Conservation (phyloP, 2,329 filamentous ascomycete species). For the Fusarium illudens region DNA sequence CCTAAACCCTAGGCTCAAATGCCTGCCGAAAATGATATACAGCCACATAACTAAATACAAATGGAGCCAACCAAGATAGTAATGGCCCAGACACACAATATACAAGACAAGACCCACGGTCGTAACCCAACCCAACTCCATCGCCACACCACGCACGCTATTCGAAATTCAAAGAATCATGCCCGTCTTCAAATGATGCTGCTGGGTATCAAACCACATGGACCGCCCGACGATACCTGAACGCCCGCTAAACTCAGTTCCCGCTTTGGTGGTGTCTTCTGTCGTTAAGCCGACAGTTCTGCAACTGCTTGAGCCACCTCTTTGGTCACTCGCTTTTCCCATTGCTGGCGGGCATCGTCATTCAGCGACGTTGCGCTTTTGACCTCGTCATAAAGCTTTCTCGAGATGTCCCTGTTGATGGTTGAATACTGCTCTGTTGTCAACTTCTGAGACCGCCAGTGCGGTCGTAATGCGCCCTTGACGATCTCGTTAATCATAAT, state of each 20-base stretch:
- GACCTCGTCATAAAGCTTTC: slow-evolving; percentile 81
- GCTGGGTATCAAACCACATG: slow-evolving; percentile 48
- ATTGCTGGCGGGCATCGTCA: slow-evolving; percentile 70
- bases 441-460: slow-evolving; percentile 81
- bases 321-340: slow-evolving; percentile 78
- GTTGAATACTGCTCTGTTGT: slow-evolving; percentile 90
- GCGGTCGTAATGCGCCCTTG: slow-evolving; percentile 79
- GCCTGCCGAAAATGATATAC: slow-evolving; percentile 27
- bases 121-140: slow-evolving; percentile 36
- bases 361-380: slow-evolving; percentile 66
- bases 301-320: slow-evolving; percentile 82
- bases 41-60: slow-evolving; percentile 35
- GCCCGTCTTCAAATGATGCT: slow-evolving; percentile 42
- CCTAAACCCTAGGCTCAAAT: slow-evolving; percentile 24
- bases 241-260: slow-evolving; percentile 43
- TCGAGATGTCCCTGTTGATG: slow-evolving; percentile 90
- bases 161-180: slow-evolving; percentile 41
- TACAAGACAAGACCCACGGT: slow-evolving; percentile 21
- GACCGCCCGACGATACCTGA: slow-evolving; percentile 42
- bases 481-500: slow-evolving; percentile 90
- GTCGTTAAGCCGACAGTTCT: slow-evolving; percentile 58
- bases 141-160: slow-evolving; percentile 40
- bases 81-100: slow-evolving; percentile 26
- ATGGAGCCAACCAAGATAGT: slow-evolving; percentile 20
- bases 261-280: slow-evolving; percentile 34